Percentiles rank a stretch among this genome's conserved stretches.
These are phyloP conservation scores for Tetradesmus lagerheimii DNA, from an alignment of 139 green algal genomes.

Conservation along the genomic window DNA sequence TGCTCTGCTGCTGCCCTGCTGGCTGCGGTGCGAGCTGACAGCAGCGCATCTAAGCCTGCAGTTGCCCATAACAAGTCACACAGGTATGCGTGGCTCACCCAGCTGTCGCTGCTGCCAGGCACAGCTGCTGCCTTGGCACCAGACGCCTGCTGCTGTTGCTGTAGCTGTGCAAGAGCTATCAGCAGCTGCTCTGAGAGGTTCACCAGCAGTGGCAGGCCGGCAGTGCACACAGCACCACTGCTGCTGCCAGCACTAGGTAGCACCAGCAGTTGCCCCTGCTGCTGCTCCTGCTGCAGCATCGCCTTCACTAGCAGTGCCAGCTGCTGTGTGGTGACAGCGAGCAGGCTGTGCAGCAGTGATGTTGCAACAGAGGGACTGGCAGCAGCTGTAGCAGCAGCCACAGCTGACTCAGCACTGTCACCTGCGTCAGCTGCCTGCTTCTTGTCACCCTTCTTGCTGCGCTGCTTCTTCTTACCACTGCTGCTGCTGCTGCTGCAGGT, in stretches of 20 bases:
- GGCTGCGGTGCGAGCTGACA: neutral
- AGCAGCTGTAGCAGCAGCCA: neutral
- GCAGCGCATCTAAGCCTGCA: slow-evolving; percentile 31
- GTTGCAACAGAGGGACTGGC: neutral
- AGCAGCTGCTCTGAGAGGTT: neutral
- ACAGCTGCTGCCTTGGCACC: neutral
- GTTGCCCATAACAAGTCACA: slow-evolving; percentile 27
- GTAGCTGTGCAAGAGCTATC: neutral
- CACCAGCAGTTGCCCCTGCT: neutral
- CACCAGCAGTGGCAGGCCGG: neutral
- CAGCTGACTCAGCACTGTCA: neutral
- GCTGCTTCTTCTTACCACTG: neutral
- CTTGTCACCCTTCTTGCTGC: slow-evolving; percentile 8
- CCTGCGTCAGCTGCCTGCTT: neutral
- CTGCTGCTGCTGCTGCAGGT: slow-evolving; percentile 1
- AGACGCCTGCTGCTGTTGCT: neutral
- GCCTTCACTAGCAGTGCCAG: neutral
- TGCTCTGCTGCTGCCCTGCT: slow-evolving; percentile 9
- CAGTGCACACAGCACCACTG: neutral
- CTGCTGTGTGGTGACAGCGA: neutral
- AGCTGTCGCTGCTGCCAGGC: neutral
- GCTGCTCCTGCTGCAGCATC: neutral
- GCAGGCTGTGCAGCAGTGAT: neutral
- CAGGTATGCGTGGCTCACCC: neutral
- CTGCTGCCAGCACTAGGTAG: neutral